Conservation (phyloP, 148 eudicot species). For the Salicornia ramosissima region DNA sequence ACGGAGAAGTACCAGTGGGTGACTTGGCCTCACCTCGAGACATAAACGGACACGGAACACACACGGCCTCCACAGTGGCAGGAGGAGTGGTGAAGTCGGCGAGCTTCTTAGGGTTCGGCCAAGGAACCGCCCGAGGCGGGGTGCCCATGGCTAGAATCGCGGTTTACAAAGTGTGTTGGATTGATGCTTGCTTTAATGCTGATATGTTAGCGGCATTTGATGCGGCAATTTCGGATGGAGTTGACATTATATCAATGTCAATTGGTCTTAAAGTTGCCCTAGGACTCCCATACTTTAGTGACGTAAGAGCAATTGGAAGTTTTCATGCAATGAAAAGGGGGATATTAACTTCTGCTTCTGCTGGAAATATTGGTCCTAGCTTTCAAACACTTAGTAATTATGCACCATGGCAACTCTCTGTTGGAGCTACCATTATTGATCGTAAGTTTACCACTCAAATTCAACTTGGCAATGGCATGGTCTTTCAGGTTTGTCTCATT, state of each 20-base stretch:
- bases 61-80: constrained; percentile 46
- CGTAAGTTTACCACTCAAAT: constrained; percentile 34
- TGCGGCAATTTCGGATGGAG: constrained; percentile 62
- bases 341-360: constrained; percentile 41
- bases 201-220: constrained; percentile 56
- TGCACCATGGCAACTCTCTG: constrained; percentile 51
- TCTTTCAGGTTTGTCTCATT: constrained; percentile 35
- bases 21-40: constrained; percentile 42
- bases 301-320: constrained; percentile 48
- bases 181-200: constrained; percentile 24
- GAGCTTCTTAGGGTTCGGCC: constrained; percentile 33
- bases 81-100: constrained; percentile 33
- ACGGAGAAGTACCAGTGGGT: neutral
- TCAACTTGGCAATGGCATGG: constrained; percentile 30
- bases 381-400: constrained; percentile 12
- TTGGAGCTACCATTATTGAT: constrained; percentile 47
- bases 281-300: constrained; percentile 21
- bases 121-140: constrained; percentile 44
- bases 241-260: constrained; percentile 29
- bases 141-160: constrained; percentile 48
- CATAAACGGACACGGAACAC: constrained; percentile 47
- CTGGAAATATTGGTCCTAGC: constrained; percentile 47
- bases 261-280: neutral
- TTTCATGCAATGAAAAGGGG: constrained; percentile 50
- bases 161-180: constrained; percentile 48